Evolutionary conservation across 78 protist genomes (phyloP).

Genomic region (Dictyostelium citrinum): DNA sequence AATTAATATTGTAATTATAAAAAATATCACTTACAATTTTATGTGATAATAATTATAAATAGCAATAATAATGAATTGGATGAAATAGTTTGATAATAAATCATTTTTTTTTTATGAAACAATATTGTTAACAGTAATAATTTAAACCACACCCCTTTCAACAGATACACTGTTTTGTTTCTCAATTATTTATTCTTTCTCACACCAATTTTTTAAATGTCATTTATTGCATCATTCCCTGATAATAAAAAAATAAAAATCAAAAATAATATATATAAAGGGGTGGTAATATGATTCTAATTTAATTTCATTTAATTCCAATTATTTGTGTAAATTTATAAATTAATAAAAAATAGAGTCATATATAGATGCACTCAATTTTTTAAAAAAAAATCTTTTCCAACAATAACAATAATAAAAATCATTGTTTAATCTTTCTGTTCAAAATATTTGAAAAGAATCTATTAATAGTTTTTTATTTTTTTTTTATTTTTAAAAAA

Average conservation of each 20-base stretch:
- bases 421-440: neutral
- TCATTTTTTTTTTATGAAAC: neutral
- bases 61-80: neutral
- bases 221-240: neutral
- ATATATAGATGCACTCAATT: neutral
- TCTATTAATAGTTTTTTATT: neutral
- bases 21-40: neutral
- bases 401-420: neutral
- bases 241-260: neutral
- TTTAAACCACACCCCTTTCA: neutral
- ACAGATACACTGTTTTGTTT: neutral
- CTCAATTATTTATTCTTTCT: neutral
- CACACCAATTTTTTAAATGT: neutral
- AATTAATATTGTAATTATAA: neutral
- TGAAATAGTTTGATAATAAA: neutral
- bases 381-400: neutral
- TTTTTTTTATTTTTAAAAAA: neutral
- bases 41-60: neutral
- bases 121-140: neutral
- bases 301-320: neutral
- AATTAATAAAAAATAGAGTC: neutral
- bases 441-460: neutral
- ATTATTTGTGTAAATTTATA: neutral
- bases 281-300: neutral
- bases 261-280: neutral